Evolutionary conservation across 345 rosid genomes (phyloP).

Genomic region (Firmiana major): DNA sequence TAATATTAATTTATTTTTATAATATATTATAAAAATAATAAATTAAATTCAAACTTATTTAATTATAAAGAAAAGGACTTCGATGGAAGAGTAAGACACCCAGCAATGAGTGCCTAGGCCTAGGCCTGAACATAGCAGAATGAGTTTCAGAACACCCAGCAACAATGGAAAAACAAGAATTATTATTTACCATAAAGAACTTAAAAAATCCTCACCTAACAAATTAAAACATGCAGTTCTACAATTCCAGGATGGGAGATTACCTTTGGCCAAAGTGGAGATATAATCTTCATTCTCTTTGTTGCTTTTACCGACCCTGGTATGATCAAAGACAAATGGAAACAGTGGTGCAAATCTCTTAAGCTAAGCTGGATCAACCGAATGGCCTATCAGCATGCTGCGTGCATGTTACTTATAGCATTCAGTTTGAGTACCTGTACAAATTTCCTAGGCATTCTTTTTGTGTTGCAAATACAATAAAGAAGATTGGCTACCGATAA

Average conservation of each 20-base stretch:
- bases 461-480: neutral
- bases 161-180: neutral
- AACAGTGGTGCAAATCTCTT: slow-evolving; percentile 6
- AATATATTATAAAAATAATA: too few relatives aligned
- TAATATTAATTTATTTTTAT: too few relatives aligned
- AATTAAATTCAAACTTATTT: too few relatives aligned
- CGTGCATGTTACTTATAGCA: neutral
- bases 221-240: neutral
- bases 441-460: neutral
- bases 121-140: too few relatives aligned
- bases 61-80: neutral
- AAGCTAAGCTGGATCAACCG: neutral
- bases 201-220: neutral
- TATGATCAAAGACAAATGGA: slow-evolving; percentile 15
- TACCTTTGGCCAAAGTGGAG: neutral
- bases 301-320: slow-evolving; percentile 4
- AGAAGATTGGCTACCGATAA: neutral
- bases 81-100: neutral
- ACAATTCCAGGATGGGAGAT: neutral
- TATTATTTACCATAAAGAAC: neutral
- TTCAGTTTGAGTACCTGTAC: slow-evolving; percentile 15
- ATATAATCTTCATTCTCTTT: neutral
- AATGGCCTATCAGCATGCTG: slow-evolving; percentile 9
- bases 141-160: neutral
- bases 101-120: too few relatives aligned